A percentile compares a stretch with the other conserved stretches of the same genome.
These are phyloP conservation scores for Fusarium sarcochroum DNA, from an alignment of 2,329 filamentous ascomycete genomes.

Conservation along the genomic window DNA sequence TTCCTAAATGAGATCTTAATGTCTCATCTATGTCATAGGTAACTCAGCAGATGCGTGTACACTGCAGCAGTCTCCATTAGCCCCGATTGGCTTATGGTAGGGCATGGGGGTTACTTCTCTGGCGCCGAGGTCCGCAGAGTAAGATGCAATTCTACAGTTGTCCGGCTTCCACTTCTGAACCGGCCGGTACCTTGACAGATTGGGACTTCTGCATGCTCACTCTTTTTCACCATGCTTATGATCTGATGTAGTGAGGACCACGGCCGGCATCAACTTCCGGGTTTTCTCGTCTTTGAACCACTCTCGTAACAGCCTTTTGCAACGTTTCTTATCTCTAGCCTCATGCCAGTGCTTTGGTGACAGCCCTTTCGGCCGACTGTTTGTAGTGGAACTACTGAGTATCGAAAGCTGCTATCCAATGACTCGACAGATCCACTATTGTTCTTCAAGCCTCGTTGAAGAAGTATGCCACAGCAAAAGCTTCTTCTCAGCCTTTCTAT, in stretches of 20 bases:
- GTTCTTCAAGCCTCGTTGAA: not conserved
- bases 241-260: not conserved
- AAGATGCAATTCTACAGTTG: not conserved
- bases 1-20: not conserved
- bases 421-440: not conserved
- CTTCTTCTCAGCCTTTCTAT: too few relatives aligned
- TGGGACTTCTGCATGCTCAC: not conserved
- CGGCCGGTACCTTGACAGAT: not conserved
- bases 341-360: accelerated
- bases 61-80: not conserved
- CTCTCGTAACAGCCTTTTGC: too few relatives aligned
- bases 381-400: not conserved
- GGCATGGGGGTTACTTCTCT: not conserved
- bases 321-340: not conserved
- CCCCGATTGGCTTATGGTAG: slow-evolving; percentile 3
- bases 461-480: too few relatives aligned
- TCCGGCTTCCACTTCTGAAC: not conserved
- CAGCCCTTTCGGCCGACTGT: not conserved
- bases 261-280: not conserved
- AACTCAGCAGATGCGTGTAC: not conserved
- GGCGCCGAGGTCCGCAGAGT: slow-evolving; percentile 8
- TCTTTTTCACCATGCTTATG: too few relatives aligned
- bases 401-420: not conserved
- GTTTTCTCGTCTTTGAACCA: too few relatives aligned
- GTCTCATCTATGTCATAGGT: not conserved